Conservation (phyloP, 2,329 filamentous ascomycete genomes). For the Fonsecaea nubica region DNA sequence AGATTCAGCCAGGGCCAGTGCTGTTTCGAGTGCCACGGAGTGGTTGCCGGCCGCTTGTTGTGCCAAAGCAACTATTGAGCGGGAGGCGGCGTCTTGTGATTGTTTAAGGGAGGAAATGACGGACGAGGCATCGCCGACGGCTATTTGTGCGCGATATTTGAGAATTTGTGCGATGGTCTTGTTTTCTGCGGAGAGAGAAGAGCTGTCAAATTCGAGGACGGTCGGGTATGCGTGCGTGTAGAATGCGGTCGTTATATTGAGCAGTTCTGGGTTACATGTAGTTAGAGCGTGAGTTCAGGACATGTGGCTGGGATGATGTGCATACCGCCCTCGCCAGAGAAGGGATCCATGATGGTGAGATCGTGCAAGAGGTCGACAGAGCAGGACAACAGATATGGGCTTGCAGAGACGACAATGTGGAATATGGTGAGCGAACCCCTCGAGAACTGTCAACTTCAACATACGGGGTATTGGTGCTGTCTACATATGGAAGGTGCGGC, state of each 20-base stretch:
- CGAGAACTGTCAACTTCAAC: slow-evolving; percentile 1
- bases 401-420: not conserved
- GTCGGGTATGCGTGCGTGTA: slow-evolving; percentile 82
- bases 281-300: slow-evolving; percentile 27
- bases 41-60: slow-evolving; percentile 64
- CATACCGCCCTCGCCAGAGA: slow-evolving; percentile 67
- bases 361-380: not conserved
- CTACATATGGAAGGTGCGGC: slow-evolving; percentile 32
- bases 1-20: slow-evolving; percentile 71
- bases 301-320: slow-evolving; percentile 3
- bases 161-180: slow-evolving; percentile 76
- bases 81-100: slow-evolving; percentile 72
- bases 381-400: not conserved
- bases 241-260: slow-evolving; percentile 72
- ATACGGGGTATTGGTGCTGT: not conserved
- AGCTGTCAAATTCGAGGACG: slow-evolving; percentile 84
- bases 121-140: slow-evolving; percentile 76
- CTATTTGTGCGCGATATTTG: slow-evolving; percentile 80
- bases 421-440: not conserved
- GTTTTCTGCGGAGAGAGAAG: slow-evolving; percentile 79
- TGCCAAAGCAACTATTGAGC: slow-evolving; percentile 78
- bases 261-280: slow-evolving; percentile 59
- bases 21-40: slow-evolving; percentile 66
- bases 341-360: slow-evolving; percentile 62
- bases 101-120: slow-evolving; percentile 72